Evolutionary conservation across 2,329 filamentous ascomycete species (phyloP).

Genomic region (Pyrenochaeta sp.): DNA sequence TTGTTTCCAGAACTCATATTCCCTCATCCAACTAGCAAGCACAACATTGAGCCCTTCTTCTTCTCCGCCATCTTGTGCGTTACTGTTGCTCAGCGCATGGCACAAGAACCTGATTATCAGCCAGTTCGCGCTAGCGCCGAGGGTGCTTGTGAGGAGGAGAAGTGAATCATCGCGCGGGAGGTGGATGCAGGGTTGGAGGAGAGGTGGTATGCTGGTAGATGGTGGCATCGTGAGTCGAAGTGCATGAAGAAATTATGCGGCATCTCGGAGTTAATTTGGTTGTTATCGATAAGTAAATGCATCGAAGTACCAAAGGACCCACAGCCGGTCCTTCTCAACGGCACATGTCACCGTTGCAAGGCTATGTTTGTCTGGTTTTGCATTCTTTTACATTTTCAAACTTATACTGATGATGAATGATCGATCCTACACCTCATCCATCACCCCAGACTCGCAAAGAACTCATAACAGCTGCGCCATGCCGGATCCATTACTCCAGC

Average conservation of each 20-base stretch:
- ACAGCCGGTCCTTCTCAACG: background rate
- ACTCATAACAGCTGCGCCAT: background rate
- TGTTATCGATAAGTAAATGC: constrained; percentile 15
- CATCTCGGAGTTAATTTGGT: constrained; percentile 8
- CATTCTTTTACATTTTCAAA: constrained; percentile 16
- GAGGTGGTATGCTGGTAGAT: constrained; percentile 65
- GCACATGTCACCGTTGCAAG: background rate
- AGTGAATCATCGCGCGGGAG: constrained; percentile 68
- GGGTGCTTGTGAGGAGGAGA: constrained; percentile 72
- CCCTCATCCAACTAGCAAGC: constrained; percentile 83
- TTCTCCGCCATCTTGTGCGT: constrained; percentile 35
- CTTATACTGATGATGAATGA: background rate
- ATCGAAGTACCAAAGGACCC: background rate
- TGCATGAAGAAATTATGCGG: constrained; percentile 7
- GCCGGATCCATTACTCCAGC: background rate
- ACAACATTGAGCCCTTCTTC: constrained; percentile 61
- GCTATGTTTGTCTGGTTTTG: background rate
- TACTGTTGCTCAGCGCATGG: constrained; percentile 51
- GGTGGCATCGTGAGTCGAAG: constrained; percentile 39
- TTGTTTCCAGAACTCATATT: constrained; percentile 79
- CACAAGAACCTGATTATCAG: constrained; percentile 62
- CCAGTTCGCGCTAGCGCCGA: constrained; percentile 63
- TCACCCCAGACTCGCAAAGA: background rate
- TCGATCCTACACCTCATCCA: background rate
- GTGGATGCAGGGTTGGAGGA: constrained; percentile 70